phyloP scores from a whole-genome alignment of 1,284 basidiomycete species.

The Boletus hoseneyae region DNA sequence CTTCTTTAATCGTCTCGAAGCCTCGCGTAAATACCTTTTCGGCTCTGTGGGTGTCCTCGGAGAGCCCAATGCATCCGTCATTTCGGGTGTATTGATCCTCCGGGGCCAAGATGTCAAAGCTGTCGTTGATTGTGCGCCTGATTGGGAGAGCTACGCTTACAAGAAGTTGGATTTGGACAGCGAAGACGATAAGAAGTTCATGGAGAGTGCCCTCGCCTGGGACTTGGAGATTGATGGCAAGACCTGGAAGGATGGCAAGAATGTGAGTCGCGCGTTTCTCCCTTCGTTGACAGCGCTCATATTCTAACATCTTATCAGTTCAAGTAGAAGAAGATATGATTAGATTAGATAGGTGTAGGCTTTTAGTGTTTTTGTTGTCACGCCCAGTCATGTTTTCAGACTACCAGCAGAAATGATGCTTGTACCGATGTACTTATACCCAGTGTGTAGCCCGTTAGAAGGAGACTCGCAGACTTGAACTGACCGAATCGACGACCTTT shows the following conservation, averaged over 20 bases:
- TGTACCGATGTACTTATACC: too few species aligned
- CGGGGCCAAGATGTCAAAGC: conserved; percentile 74
- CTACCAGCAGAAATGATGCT: too few species aligned
- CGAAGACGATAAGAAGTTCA: conserved; percentile 78
- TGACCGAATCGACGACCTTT: too few species aligned
- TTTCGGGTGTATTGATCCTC: conserved; percentile 78
- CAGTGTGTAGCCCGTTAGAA: too few species aligned
- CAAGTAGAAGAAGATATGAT: conserved; percentile 18
- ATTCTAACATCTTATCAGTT: conserved; percentile 19
- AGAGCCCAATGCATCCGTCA: conserved; percentile 69
- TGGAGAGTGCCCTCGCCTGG: conserved; percentile 89
- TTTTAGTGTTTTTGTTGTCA: conserved; percentile 13
- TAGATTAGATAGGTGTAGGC: conserved; percentile 26
- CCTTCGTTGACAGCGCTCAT: neutral
- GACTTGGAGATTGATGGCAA: conserved; percentile 83
- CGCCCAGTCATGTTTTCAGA: conserved; percentile 3
- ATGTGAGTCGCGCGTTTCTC: conserved; percentile 47
- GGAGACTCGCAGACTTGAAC: too few species aligned
- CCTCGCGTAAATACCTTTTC: conserved; percentile 93
- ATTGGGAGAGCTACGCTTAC: conserved; percentile 89
- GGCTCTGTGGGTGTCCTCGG: conserved; percentile 92
- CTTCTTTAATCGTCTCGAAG: conserved; percentile 97
- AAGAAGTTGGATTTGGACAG: conserved; percentile 68
- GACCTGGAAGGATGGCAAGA: conserved; percentile 86
- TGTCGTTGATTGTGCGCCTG: conserved; percentile 83